Evolutionary conservation across 768 basidiomycete species (phyloP).

Genomic region (Boletus bicolor): DNA sequence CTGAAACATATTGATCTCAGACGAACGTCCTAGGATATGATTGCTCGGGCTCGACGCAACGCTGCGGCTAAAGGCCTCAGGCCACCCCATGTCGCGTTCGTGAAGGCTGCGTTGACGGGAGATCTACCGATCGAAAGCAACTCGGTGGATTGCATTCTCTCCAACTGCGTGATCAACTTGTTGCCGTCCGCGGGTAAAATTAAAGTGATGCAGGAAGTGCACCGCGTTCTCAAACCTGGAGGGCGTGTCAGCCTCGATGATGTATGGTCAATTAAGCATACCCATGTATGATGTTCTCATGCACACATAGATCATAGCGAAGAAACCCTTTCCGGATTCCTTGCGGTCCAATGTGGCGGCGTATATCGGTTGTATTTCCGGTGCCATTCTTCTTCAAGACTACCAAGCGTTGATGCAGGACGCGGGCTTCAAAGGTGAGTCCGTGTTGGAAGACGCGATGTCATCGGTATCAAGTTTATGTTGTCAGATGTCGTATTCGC

Average conservation of each 20-base stretch:
- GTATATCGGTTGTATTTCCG: conserved; percentile 46
- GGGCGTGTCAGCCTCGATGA: conserved; percentile 53
- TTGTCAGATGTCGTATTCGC: conserved; percentile 39
- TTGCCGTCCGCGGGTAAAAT: conserved; percentile 42
- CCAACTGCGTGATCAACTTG: conserved; percentile 57
- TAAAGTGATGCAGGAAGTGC: conserved; percentile 42
- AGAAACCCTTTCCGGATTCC: conserved; percentile 39
- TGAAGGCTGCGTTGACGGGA: conserved; percentile 40
- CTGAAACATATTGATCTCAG: not conserved
- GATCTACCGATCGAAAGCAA: conserved; percentile 46
- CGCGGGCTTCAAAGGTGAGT: conserved; percentile 43
- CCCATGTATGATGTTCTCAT: not conserved
- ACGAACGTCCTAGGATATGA: conserved; percentile 43
- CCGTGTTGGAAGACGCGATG: not conserved
- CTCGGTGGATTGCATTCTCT: conserved; percentile 53
- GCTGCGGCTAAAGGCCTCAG: conserved; percentile 39
- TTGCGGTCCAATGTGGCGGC: conserved; percentile 40
- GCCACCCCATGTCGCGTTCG: conserved; percentile 50
- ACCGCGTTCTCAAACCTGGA: conserved; percentile 52
- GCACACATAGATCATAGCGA: conserved; percentile 43
- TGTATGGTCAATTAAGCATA: conserved; percentile 30
- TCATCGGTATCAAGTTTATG: not conserved
- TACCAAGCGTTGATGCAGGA: conserved; percentile 37
- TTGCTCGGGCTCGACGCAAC: conserved; percentile 45
- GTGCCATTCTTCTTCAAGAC: conserved; percentile 40